Base-by-base conservation (phyloP, 2,329 filamentous ascomycete species). In the Microsporum canis region DNA sequence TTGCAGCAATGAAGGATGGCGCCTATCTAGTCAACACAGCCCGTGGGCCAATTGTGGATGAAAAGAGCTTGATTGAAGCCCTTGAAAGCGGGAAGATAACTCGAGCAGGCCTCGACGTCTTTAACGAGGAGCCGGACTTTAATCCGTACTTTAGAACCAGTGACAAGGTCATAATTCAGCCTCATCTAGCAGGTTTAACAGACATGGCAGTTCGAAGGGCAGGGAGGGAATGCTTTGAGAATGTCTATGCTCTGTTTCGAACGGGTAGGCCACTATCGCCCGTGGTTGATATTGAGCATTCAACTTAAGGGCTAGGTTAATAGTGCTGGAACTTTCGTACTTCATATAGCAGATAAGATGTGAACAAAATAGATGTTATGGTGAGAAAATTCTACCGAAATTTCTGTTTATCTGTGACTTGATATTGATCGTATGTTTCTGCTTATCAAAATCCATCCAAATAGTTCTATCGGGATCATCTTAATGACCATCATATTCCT, bases 1-100 rank as follows among this genome's bases (percentile, higher is more conserved):
- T 81, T 36, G 66, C 68, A 0, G 70, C 68, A n/a, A 80, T 82
- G 76, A 81, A 79, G 62, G 69, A 74, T 1, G 78, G 79, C 0
- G 68, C 71, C 0, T 74, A 77, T 58, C 66, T 83, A 2, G 70
- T 82, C 36, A 82, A 83, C 64, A 82, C 80, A 0, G 77, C 79
- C 0, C 73, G 80, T 0, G 80, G 80, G 0, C 73, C 75, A 7
- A 68, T 82, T 1, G 69, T 82, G 0, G 74, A 82, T 62, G 78
- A 82, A 63, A 66, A 69, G 3, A 79, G 79, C 0, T 65, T 82
- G n/a, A 72, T 79, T 5, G 66, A 70, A 6, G 80, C 79, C 0
- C 64, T 82, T 3, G 74, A 79, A 61, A 73, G 67, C 5, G 78
- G 79, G 0, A 77, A 78, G 58, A 63, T 82, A 1, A 69, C 71